These are phyloP conservation scores for Phytophthora idaei DNA, from an alignment of 352 stramenopile species.

Conservation along the genomic window DNA sequence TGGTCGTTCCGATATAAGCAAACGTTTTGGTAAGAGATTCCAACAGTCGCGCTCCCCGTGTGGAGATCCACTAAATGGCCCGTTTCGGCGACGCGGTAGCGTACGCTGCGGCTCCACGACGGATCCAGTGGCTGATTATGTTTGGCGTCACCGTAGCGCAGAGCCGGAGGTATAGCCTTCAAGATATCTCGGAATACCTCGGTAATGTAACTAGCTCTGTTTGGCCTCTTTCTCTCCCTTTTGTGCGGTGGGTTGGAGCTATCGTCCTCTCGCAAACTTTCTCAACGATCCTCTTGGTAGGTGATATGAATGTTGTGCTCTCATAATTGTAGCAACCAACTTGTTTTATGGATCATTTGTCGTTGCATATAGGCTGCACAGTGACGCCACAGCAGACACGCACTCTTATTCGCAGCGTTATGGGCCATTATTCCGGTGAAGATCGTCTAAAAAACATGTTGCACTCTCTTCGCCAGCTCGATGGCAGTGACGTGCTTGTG, in stretches of 20 bases:
- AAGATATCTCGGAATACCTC: conserved; percentile 1
- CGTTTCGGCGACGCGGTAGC: conserved; percentile 25
- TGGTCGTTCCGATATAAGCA: conserved; percentile 30
- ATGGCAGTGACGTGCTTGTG: too few species aligned
- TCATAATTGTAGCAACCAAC: too few species aligned
- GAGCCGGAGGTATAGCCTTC: neutral
- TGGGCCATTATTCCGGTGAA: too few species aligned
- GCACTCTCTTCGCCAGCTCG: too few species aligned
- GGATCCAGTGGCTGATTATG: conserved; percentile 6
- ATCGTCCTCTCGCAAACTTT: neutral
- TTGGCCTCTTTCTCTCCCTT: conserved; percentile 9
- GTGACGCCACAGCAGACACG: too few species aligned
- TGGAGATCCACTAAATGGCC: conserved; percentile 30
- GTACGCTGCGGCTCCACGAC: conserved; percentile 8
- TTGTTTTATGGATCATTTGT: too few species aligned
- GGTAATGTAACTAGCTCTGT: conserved; percentile 6
- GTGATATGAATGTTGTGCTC: too few species aligned
- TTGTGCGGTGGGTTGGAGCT: neutral
- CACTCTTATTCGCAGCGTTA: too few species aligned
- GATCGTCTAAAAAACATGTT: too few species aligned
- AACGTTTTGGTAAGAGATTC: conserved; percentile 28
- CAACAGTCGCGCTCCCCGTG: conserved; percentile 13
- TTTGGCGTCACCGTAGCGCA: neutral
- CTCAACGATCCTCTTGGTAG: too few species aligned
- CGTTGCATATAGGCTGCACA: too few species aligned